Evolutionary conservation across 257 asterid species (phyloP).

Genomic region (Paraleonurus japonicus): DNA sequence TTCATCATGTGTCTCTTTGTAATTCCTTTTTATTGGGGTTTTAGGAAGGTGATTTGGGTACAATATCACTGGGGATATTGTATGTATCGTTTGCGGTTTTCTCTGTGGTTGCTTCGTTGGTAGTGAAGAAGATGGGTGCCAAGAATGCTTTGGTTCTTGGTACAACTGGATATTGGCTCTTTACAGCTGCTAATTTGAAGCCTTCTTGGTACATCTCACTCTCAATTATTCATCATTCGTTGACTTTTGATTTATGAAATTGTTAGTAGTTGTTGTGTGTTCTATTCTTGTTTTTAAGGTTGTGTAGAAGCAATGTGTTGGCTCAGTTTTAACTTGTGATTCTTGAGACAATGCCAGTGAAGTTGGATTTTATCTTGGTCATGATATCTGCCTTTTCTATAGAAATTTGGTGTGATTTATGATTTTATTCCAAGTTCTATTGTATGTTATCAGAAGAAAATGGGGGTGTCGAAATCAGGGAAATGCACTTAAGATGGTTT

Average conservation of each 20-base stretch:
- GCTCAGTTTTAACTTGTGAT: neutral
- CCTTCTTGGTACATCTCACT: slow-evolving; percentile 67
- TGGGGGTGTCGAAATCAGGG: neutral
- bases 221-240: slow-evolving; percentile 5
- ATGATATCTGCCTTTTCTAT: neutral
- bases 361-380: neutral
- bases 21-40: neutral
- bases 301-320: neutral
- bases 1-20: neutral
- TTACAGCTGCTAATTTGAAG: slow-evolving; percentile 91
- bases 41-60: slow-evolving; percentile 93
- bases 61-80: slow-evolving; percentile 80
- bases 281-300: neutral
- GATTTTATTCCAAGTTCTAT: neutral
- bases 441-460: neutral
- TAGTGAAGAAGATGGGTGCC: slow-evolving; percentile 78
- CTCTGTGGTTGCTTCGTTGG: slow-evolving; percentile 73
- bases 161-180: slow-evolving; percentile 88
- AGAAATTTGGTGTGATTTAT: neutral
- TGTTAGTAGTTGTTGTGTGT: neutral
- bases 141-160: slow-evolving; percentile 87
- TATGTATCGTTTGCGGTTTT: slow-evolving; percentile 76
- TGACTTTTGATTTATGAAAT: slow-evolving; percentile 27
- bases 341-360: neutral
- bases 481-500: neutral